Evolutionary conservation across 2,329 filamentous ascomycete species (phyloP).

Genomic region (Phyllosticta citribraziliensis): DNA sequence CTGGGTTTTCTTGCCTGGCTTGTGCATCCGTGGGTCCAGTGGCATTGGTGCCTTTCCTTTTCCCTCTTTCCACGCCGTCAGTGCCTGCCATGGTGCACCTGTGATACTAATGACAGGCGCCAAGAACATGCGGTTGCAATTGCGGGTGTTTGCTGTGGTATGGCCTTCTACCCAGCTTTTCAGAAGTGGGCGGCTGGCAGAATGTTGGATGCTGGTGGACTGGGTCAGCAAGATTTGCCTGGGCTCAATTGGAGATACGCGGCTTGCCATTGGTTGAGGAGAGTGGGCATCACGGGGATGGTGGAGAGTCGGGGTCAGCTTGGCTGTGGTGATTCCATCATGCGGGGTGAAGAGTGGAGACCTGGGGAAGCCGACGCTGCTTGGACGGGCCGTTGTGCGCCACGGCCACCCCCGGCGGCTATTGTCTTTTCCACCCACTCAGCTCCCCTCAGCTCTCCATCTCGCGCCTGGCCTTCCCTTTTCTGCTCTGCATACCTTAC

Average conservation of each 20-base stretch:
- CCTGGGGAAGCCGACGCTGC: background rate
- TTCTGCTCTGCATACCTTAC: background rate
- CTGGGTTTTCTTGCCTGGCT: conserved; percentile 1
- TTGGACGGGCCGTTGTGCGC: background rate
- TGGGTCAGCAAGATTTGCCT: conserved; percentile 1
- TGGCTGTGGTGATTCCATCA: background rate
- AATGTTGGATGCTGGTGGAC: background rate
- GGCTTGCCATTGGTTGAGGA: background rate
- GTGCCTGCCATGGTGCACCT: conserved; percentile 6
- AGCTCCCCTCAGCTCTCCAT: background rate
- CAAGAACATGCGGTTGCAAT: background rate
- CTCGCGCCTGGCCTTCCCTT: background rate
- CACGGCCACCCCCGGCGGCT: background rate
- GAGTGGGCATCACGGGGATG: background rate
- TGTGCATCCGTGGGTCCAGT: background rate
- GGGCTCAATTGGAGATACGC: background rate
- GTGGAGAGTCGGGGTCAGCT: background rate
- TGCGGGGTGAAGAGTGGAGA: background rate
- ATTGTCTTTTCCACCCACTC: background rate
- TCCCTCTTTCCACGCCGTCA: conserved; percentile 9
- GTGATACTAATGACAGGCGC: background rate
- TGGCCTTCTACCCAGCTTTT: background rate
- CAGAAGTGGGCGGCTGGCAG: background rate
- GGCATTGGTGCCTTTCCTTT: conserved; percentile 2
- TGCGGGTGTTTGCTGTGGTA: background rate